Base-by-base conservation (phyloP, 208 protist species). In the Wallacemonas sp. region DNA sequence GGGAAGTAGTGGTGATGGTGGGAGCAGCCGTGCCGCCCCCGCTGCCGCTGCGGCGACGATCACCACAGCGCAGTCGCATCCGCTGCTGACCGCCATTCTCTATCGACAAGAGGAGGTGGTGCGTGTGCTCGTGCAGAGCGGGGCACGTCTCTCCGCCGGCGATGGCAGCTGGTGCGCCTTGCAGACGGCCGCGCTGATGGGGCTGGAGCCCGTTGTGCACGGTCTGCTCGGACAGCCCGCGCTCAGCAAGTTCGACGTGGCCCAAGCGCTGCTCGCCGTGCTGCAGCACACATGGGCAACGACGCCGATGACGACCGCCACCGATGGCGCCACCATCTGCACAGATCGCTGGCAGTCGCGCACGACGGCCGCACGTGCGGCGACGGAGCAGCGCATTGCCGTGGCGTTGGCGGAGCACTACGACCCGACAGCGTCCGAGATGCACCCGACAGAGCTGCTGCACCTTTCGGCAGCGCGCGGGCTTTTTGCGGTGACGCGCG, bases 381-480 rank as follows among this genome's bases (percentile, higher is more conserved):
- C n/a, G 45, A 31, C 11, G 61, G 61, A 61, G 28, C 44, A 46
- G 42, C 74, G 64, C n/a, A 54, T 84, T 39, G 66, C 61, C 25
- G n/a, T 61, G 44, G 61, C 74, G 31, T 49, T 87, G 16, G 77
- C 71, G 18, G 54, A 38, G n/a, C 70, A 76, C 63, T 75, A 67
- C 63, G 77, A 84, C 50, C 70, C 82, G 2, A 76, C 74, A 3
- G 63, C 66, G 20, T 66, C 26, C 3, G 65, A 67, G 16, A 65
- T 86, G 23, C 84, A 94, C 62, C 72, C 77, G 1, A 73, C 72
- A 0, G 85, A 91, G 65, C 72, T 94, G 67, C 61, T 94, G 22
- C 84, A 91, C 64, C 59, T 91, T 23, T 77, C 84, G 31, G 81
- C 83, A 5, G 81, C 76, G 36, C 67, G 73, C 12, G 70, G 76